Percentiles rank a stretch among this genome's conserved stretches.
phyloP scores from a whole-genome alignment of 2,329 filamentous ascomycete species.

The Dactylonectria estremocensis region DNA sequence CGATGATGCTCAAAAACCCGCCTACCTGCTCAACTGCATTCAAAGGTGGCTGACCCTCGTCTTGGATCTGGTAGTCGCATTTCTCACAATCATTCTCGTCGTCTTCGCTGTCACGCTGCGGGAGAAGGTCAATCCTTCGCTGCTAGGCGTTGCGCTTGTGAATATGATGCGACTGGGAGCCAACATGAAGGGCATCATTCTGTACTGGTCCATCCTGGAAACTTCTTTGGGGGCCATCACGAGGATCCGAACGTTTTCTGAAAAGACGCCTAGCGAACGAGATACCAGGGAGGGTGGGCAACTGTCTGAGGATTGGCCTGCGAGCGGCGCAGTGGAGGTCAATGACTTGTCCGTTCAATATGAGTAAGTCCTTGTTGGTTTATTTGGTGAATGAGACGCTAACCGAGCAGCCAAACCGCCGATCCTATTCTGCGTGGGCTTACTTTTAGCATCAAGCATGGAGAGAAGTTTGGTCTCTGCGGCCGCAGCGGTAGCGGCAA shows the following conservation, averaged over 20 bases:
- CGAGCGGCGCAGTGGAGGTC: conserved; percentile 42
- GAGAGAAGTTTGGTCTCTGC: conserved; percentile 59
- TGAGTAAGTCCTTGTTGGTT: conserved; percentile 39
- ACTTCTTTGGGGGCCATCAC: conserved; percentile 51
- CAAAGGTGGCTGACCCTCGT: conserved; percentile 69
- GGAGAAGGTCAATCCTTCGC: conserved; percentile 51
- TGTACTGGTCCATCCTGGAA: conserved; percentile 50
- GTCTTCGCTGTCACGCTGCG: conserved; percentile 56
- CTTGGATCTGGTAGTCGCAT: conserved; percentile 66
- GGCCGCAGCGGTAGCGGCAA: conserved; percentile 62
- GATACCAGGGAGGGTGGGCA: conserved; percentile 33
- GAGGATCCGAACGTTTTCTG: conserved; percentile 48
- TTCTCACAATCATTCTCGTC: conserved; percentile 58
- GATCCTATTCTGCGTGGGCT: conserved; percentile 51
- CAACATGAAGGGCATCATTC: conserved; percentile 48
- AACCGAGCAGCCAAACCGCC: conserved; percentile 38
- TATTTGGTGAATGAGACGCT: background rate
- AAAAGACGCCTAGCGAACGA: conserved; percentile 46
- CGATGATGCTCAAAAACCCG: conserved; percentile 66
- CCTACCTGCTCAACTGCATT: conserved; percentile 66
- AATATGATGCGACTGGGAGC: conserved; percentile 51
- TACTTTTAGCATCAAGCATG: conserved; percentile 49
- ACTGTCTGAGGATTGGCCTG: conserved; percentile 43
- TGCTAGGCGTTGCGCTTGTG: conserved; percentile 56
- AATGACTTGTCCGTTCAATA: conserved; percentile 46